phyloP scores from a whole-genome alignment of 768 basidiomycete genomes.

The Termitomyces sp. region DNA sequence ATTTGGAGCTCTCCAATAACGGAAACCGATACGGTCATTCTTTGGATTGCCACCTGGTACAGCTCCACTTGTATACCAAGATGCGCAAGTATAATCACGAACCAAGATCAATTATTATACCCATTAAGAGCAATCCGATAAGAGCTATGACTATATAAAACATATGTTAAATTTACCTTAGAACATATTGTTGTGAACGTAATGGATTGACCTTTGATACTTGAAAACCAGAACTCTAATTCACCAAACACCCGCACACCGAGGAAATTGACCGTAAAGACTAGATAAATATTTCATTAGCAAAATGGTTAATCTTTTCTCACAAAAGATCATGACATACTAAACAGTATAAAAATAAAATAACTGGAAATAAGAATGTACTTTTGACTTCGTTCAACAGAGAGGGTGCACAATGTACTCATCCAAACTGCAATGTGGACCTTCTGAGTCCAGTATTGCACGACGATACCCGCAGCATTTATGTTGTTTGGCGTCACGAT shows the following conservation, averaged over 20 bases:
- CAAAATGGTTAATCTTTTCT: not conserved
- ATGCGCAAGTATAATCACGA: constrained; percentile 15
- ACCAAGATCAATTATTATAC: constrained; percentile 64
- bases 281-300: constrained; percentile 23
- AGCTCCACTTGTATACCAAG: constrained; percentile 5
- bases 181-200: not conserved
- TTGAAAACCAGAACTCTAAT: constrained; percentile 70
- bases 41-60: constrained; percentile 39
- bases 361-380: constrained; percentile 25
- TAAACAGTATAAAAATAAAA: constrained; percentile 60
- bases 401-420: constrained; percentile 29
- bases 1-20: constrained; percentile 42
- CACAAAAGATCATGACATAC: constrained; percentile 23
- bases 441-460: constrained; percentile 40
- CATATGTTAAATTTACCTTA: not conserved
- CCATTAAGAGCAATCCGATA: constrained; percentile 49
- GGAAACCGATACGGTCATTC: constrained; percentile 43
- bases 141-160: constrained; percentile 30
- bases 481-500: constrained; percentile 64
- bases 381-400: not conserved
- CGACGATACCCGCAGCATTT: constrained; percentile 52
- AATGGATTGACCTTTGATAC: constrained; percentile 48
- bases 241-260: constrained; percentile 67
- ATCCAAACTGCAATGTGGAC: constrained; percentile 51
- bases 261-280: constrained; percentile 51